phyloP scores from a whole-genome alignment of 352 stramenopile genomes.

The Pelagophyceae sp. region DNA sequence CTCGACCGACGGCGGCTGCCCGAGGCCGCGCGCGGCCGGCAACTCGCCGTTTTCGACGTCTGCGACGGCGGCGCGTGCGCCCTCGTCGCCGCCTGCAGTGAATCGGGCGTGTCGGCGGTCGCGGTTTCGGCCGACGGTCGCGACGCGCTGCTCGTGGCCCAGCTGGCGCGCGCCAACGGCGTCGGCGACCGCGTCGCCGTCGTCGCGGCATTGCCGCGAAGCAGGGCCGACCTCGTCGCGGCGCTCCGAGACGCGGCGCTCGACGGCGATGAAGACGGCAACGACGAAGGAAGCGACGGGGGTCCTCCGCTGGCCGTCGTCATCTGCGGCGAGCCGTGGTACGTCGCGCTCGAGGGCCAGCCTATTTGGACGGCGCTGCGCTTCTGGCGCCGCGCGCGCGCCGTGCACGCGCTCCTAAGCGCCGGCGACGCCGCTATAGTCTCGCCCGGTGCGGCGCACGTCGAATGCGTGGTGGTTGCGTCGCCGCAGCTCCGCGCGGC shows the following conservation, averaged over 20 bases:
- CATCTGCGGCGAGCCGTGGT: neutral
- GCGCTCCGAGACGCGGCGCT: neutral
- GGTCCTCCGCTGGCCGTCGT: neutral
- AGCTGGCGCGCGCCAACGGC: neutral
- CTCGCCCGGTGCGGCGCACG: neutral
- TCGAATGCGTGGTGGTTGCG: neutral
- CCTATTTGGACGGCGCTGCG: neutral
- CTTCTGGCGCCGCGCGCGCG: slow-evolving; percentile 1
- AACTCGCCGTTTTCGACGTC: too few relatives aligned
- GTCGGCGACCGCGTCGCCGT: neutral
- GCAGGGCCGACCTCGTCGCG: slow-evolving; percentile 3
- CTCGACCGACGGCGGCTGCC: too few relatives aligned
- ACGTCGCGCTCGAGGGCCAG: slow-evolving; percentile 5
- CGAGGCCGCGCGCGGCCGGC: too few relatives aligned
- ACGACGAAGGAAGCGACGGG: too few relatives aligned
- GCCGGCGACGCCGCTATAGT: neutral
- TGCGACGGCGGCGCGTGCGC: too few relatives aligned
- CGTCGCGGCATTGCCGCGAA: too few relatives aligned
- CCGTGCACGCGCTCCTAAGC: neutral
- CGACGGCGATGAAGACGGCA: neutral
- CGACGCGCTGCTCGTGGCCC: neutral
- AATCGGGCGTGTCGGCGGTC: too few relatives aligned
- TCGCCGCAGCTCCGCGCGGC: neutral
- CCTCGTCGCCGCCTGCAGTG: too few relatives aligned
- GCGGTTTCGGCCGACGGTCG: neutral